A percentile compares a stretch with the other conserved stretches of the same genome.
Evolutionary conservation across 768 basidiomycete genomes (phyloP).

Genomic region (Termitomyces titanicus): DNA sequence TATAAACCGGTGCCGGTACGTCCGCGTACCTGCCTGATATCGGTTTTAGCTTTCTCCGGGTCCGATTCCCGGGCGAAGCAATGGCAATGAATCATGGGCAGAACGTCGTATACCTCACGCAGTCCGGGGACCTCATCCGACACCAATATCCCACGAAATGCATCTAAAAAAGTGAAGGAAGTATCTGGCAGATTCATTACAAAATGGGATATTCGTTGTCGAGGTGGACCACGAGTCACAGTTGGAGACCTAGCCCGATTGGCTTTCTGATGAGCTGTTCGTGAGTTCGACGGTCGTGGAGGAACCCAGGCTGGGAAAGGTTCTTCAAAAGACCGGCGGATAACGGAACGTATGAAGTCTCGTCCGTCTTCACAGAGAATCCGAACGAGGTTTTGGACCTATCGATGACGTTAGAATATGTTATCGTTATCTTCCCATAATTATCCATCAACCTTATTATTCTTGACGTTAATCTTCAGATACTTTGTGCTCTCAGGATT

Average conservation of each 20-base stretch:
- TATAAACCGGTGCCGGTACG: background rate
- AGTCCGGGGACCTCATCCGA: conserved; percentile 30
- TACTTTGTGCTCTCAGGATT: conserved; percentile 88
- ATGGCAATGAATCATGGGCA: conserved; percentile 95
- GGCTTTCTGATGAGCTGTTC: conserved; percentile 30
- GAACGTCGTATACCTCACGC: conserved; percentile 47
- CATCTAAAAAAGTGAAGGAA: conserved; percentile 86
- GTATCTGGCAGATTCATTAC: conserved; percentile 98
- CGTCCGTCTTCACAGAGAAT: conserved; percentile 83
- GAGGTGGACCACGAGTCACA: conserved; percentile 21
- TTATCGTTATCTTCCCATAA: conserved; percentile 1
- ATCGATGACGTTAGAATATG: conserved; percentile 3
- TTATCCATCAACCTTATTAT: conserved; percentile 68
- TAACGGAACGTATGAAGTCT: conserved; percentile 70
- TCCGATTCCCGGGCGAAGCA: conserved; percentile 92
- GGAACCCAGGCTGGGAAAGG: conserved; percentile 65
- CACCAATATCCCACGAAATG: conserved; percentile 72
- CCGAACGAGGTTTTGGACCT: conserved; percentile 72
- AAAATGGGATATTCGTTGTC: conserved; percentile 72
- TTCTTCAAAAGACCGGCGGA: conserved; percentile 47
- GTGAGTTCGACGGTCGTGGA: conserved; percentile 44
- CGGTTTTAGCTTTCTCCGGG: conserved; percentile 57
- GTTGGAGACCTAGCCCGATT: background rate
- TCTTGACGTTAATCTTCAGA: conserved; percentile 62
- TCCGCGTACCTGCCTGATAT: conserved; percentile 78